Evolutionary conservation across 2,329 filamentous ascomycete species (phyloP).

Genomic region (Claviceps quebecensis): DNA sequence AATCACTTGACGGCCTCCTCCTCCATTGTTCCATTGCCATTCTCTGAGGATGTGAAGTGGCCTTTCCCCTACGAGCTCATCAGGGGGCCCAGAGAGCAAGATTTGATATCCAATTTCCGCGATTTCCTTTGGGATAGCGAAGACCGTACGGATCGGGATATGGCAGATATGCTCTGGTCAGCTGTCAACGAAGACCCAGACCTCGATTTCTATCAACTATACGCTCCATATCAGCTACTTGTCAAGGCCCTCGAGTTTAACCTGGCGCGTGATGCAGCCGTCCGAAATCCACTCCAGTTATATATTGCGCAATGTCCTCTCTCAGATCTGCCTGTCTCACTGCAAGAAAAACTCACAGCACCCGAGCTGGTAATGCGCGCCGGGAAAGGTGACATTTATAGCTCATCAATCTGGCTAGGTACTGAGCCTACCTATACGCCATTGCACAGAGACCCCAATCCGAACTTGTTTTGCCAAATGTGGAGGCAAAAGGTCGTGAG

Average conservation of each 20-base stretch:
- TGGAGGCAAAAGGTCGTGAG: conserved; percentile 58
- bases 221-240: conserved; percentile 51
- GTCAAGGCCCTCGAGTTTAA: conserved; percentile 41
- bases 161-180: conserved; percentile 18
- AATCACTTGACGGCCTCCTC: conserved; percentile 32
- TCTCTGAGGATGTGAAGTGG: conserved; percentile 17
- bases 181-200: conserved; percentile 11
- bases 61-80: conserved; percentile 27
- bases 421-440: conserved; percentile 78
- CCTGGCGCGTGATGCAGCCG: conserved; percentile 6
- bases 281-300: conserved; percentile 29
- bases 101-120: conserved; percentile 13
- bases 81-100: conserved; percentile 10
- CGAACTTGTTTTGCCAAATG: conserved; percentile 81
- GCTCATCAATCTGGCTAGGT: conserved; percentile 78
- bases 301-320: conserved; percentile 81
- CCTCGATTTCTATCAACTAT: conserved; percentile 38
- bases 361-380: conserved; percentile 48
- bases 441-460: conserved; percentile 84
- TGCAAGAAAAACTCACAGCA: conserved; percentile 53
- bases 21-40: conserved; percentile 9
- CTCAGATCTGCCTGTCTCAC: conserved; percentile 44
- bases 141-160: conserved; percentile 15
- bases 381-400: conserved; percentile 75
- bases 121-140: conserved; percentile 14